Percentiles rank a stretch among this genome's conserved stretches.
These are phyloP conservation scores for Eimeria sp. DNA, from an alignment of 169 alveolate species.

Conservation along the genomic window DNA sequence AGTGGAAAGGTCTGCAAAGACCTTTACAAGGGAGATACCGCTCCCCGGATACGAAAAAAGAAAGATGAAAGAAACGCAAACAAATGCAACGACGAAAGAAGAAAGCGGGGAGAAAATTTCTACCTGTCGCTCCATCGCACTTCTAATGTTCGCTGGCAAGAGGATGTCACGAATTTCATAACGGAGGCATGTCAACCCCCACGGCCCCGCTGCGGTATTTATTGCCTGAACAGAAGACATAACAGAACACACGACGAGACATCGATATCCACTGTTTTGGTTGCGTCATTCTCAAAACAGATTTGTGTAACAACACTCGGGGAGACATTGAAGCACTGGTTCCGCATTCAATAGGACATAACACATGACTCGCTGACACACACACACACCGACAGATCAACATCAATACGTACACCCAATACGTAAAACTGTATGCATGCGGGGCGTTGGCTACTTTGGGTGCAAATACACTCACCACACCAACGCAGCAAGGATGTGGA, in stretches of 20 bases:
- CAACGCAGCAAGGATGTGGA: too few relatives aligned
- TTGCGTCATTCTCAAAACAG: not conserved
- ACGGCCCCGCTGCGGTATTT: slow-evolving; percentile 94
- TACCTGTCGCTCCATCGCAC: slow-evolving; percentile 96
- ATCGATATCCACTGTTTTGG: not conserved
- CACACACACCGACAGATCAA: too few relatives aligned
- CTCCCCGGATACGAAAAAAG: not conserved
- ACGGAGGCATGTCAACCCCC: slow-evolving; percentile 97
- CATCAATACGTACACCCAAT: too few relatives aligned
- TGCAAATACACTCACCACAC: not conserved
- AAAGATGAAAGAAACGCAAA: not conserved
- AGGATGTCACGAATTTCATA: slow-evolving; percentile 97
- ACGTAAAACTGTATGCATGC: not conserved
- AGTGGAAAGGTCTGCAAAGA: not conserved
- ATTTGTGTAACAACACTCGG: not conserved
- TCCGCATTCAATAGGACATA: not conserved
- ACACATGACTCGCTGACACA: not conserved
- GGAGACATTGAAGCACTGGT: not conserved
- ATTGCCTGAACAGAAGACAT: slow-evolving; percentile 83
- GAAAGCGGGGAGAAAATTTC: not conserved
- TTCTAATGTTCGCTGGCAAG: slow-evolving; percentile 94
- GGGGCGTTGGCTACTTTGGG: not conserved
- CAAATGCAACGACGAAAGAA: not conserved
- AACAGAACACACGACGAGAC: not conserved
- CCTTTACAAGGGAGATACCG: not conserved